Base-by-base conservation (phyloP, 768 basidiomycete species). In the Boletus barrowsii region DNA sequence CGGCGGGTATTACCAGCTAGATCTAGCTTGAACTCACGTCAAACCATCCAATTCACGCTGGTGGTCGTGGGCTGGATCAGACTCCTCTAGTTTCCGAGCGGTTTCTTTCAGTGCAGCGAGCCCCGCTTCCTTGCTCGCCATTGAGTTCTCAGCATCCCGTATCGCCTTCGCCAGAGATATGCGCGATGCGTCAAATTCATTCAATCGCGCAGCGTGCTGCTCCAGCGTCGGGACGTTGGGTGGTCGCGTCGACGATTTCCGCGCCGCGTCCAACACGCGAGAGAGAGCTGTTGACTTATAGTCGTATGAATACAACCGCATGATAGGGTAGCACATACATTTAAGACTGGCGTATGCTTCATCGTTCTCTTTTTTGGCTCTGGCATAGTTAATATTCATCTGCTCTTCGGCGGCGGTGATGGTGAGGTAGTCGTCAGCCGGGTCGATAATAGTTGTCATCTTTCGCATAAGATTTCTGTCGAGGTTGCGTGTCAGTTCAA, bases 361-460 rank as follows among this genome's bases (percentile, higher is more conserved):
- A 44, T 90, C 88, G 0, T 87, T 68, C 42, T 87, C 87, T 61
- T 83, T 85, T 70, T 81, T 86, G 47, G 83, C 73, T 50, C 71
- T 75, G 8, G 78, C 73, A 55, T 86, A 81, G 10, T 81, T 81
- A 8, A 76, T 61, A 14, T 79, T 79, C 65, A 89, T 83, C 58
- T 79, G 83, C 54, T 90, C 83, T 60, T 91, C 87, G 9, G 88
- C 84, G 8, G 79, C 82, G 15, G 84, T 82, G 46, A 92, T 88
- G 13, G 86, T 85, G 53, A 86, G 72, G 65, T 83, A 90, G 68
- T 92, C 90, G 49, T 90, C 87, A 41, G 87, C 84, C 11, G 88
- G 87, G 62, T 88, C 84, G 51, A 92, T 87, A 53, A 90, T 83
- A 4, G 80, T 78, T 32, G 80, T 73, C 80, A 90, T 87, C 55